Evolutionary conservation across 2,329 filamentous ascomycete species (phyloP).

Genomic region (Monosporascus sp.): DNA sequence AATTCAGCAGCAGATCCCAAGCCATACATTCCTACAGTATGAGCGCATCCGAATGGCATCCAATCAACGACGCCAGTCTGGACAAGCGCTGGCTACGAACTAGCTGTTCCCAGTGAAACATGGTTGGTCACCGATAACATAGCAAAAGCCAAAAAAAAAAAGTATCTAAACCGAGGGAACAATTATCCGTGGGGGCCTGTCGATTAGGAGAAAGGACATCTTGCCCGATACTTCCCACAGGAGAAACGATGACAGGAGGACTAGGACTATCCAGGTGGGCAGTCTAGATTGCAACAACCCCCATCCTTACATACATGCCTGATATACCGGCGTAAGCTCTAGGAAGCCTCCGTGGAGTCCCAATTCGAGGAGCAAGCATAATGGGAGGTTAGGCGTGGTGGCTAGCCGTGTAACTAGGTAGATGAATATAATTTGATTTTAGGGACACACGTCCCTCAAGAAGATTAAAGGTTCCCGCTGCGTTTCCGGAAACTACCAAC

Average conservation of each 20-base stretch:
- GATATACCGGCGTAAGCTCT: no score
- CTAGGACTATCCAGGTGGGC: not conserved
- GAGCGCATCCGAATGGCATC: not conserved
- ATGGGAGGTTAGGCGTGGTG: no score
- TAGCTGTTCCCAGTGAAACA: not conserved
- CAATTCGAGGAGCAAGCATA: no score
- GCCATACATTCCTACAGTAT: not conserved
- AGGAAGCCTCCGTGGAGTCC: no score
- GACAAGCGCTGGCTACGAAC: not conserved
- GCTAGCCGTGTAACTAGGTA: constrained; percentile 26
- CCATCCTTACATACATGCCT: not conserved
- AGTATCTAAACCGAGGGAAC: not conserved
- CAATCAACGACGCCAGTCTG: not conserved
- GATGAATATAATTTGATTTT: constrained; percentile 31
- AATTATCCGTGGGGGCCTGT: not conserved
- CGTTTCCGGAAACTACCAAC: no score
- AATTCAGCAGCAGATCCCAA: not conserved
- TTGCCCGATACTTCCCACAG: not conserved
- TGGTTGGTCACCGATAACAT: not conserved
- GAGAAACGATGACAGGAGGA: not conserved
- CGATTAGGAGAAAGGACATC: not conserved
- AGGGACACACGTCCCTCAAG: constrained; percentile 30
- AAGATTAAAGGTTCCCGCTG: no score
- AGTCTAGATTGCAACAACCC: not conserved
- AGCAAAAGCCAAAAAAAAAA: not conserved